Evolutionary conservation across 106 monocot species (phyloP).

Genomic region (Hemerocallis citrina): DNA sequence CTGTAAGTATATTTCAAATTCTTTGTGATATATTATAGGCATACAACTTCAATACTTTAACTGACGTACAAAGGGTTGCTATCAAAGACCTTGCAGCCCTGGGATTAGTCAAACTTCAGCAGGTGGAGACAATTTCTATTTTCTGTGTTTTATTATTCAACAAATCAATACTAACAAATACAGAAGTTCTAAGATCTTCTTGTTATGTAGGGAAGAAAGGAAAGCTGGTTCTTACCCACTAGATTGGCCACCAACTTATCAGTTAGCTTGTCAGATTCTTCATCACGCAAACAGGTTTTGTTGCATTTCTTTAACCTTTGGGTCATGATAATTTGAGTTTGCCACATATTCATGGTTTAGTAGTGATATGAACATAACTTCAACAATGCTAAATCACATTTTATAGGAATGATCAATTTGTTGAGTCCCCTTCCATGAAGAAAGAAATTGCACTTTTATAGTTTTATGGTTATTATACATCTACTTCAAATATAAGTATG

Average conservation of each 20-base stretch:
- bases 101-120: conserved; percentile 90
- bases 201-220: conserved; percentile 80
- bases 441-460: too few relatives aligned
- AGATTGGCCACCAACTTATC: conserved; percentile 92
- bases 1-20: neutral
- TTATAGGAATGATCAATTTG: too few relatives aligned
- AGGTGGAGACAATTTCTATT: conserved; percentile 31
- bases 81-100: conserved; percentile 82
- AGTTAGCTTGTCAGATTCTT: conserved; percentile 80
- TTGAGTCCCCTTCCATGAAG: too few relatives aligned
- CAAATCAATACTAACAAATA: neutral
- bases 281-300: conserved; percentile 76
- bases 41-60: conserved; percentile 75
- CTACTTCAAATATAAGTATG: too few relatives aligned
- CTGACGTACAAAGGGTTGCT: conserved; percentile 72
- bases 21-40: conserved; percentile 42
- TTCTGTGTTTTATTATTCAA: neutral
- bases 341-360: neutral
- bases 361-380: neutral
- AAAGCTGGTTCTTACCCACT: conserved; percentile 95
- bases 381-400: neutral
- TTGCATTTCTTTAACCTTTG: neutral
- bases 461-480: too few relatives aligned
- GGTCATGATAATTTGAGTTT: neutral
- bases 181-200: conserved; percentile 3